These are phyloP conservation scores for Piromyces finnis DNA, from an alignment of 192 early-diverging fungal species.

Conservation along the genomic window DNA sequence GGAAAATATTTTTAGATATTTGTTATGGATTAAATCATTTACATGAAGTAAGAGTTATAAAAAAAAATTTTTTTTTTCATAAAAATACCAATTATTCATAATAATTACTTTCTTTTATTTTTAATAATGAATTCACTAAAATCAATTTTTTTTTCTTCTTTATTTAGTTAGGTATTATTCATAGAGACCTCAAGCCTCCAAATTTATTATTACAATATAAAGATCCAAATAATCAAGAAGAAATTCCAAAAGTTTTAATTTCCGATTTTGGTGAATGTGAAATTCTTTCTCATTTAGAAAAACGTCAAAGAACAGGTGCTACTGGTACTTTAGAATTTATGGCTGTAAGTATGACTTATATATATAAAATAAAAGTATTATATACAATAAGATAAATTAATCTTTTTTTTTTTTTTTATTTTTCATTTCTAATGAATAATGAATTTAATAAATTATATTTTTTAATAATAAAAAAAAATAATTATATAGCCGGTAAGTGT, in stretches of 20 bases:
- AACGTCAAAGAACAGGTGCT: slow-evolving; percentile 72
- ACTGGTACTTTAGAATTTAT: slow-evolving; percentile 91
- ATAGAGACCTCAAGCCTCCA: slow-evolving; percentile 47
- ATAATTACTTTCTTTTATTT: no score
- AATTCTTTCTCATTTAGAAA: slow-evolving; percentile 43
- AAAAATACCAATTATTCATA: no score
- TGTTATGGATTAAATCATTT: slow-evolving; percentile 78
- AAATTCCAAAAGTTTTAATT: slow-evolving; percentile 61
- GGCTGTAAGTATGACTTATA: no score
- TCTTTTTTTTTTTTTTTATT: background rate
- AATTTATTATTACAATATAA: slow-evolving; percentile 71
- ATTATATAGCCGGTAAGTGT: no score
- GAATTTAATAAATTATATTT: no score
- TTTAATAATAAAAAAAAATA: no score
- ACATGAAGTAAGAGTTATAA: slow-evolving; percentile 73
- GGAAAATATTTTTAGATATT: slow-evolving; percentile 76
- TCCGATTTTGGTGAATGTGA: slow-evolving; percentile 98
- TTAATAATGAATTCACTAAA: slow-evolving; percentile 83
- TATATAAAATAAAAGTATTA: no score
- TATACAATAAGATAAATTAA: background rate
- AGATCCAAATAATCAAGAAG: slow-evolving; percentile 16
- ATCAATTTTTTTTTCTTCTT: background rate
- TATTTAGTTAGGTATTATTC: background rate
- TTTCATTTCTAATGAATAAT: background rate
- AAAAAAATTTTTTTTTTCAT: no score